Conservation (phyloP, 2,329 filamentous ascomycete species). For the Tolypocladium nubicola region DNA sequence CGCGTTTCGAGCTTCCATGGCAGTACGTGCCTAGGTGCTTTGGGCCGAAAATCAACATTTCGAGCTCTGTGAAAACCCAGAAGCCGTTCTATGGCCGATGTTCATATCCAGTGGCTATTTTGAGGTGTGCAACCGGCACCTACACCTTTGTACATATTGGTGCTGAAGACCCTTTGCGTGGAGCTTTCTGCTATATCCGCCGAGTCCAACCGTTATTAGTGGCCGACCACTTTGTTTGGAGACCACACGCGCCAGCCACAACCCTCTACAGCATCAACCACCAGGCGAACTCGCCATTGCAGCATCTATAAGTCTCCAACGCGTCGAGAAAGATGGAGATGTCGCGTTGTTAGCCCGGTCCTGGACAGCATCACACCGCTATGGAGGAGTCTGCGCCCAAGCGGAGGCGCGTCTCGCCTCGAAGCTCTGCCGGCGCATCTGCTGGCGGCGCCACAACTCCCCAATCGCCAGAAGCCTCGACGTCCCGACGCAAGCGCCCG, state of each 20-base stretch:
- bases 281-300: not conserved
- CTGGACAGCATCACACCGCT: not conserved
- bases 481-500: conserved; percentile 26
- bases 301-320: not conserved
- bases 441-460: conserved; percentile 16
- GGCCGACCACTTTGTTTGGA: conserved; percentile 1
- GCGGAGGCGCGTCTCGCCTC: conserved; percentile 51
- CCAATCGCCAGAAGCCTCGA: conserved; percentile 5
- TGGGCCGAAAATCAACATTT: not conserved
- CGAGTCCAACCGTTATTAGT: not conserved
- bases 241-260: conserved; percentile 1
- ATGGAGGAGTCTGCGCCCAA: conserved; percentile 51
- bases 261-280: not conserved
- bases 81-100: not conserved
- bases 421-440: conserved; percentile 23
- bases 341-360: not conserved
- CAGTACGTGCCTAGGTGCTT: not conserved
- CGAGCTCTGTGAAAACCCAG: not conserved
- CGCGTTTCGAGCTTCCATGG: not conserved
- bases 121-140: not conserved
- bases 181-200: not conserved
- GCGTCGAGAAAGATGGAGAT: not conserved
- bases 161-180: not conserved
- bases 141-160: not conserved
- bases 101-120: not conserved